Conservation (phyloP, 805 yeast species). For the Kluyveromyces wickerhamii region DNA sequence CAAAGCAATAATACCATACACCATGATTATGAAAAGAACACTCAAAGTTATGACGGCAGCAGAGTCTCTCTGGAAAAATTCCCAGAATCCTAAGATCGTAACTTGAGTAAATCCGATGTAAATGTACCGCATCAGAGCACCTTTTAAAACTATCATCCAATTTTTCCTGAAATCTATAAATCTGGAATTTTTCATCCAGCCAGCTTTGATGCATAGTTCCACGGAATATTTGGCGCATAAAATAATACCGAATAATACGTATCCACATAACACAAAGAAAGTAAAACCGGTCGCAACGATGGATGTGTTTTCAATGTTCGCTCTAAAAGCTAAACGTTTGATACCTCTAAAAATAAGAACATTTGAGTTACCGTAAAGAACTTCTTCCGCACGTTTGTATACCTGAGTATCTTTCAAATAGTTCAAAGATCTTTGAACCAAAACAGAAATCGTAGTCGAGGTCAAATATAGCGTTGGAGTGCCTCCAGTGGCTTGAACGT, state of each 20-base stretch:
- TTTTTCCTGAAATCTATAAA: conserved; percentile 43
- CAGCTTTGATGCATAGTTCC: conserved; percentile 39
- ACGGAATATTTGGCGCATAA: conserved; percentile 45
- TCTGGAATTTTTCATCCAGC: conserved; percentile 43
- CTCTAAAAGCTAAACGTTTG: conserved; percentile 68
- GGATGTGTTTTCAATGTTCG: conserved; percentile 74
- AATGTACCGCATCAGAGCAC: conserved; percentile 68
- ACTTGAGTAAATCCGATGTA: conserved; percentile 83
- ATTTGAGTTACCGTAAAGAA: conserved; percentile 43
- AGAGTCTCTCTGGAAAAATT: conserved; percentile 72
- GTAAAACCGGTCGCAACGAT: conserved; percentile 84
- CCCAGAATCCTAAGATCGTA: conserved; percentile 76
- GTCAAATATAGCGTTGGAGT: conserved; percentile 61
- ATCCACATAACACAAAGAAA: conserved; percentile 71
- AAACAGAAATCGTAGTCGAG: conserved; percentile 52
- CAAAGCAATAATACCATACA: conserved; percentile 55
- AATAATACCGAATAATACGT: conserved; percentile 56
- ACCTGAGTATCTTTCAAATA: conserved; percentile 17
- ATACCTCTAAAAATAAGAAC: conserved; percentile 79
- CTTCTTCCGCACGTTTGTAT: conserved; percentile 32
- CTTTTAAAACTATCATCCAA: conserved; percentile 61
- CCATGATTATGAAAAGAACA: conserved; percentile 55
- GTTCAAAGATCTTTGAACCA: conserved; percentile 52
- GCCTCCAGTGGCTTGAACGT: conserved; percentile 84
- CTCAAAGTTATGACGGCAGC: conserved; percentile 84